A percentile compares a stretch with the other conserved stretches of the same genome.
Evolutionary conservation across 2,329 filamentous ascomycete genomes (phyloP).

Genomic region (Xylaria arbuscula): DNA sequence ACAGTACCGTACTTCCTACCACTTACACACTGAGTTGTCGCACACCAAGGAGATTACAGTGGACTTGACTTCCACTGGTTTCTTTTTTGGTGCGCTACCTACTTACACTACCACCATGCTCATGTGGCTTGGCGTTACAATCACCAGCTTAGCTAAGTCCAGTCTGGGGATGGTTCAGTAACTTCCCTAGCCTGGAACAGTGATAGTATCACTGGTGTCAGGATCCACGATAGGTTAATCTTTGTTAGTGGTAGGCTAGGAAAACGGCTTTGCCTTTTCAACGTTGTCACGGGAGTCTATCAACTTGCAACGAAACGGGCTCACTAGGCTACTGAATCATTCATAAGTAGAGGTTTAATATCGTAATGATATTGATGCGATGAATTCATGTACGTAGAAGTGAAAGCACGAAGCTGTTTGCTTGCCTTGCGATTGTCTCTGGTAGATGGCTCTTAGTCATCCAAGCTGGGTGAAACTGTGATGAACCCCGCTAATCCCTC

Average conservation of each 20-base stretch:
- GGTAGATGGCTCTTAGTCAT: background rate
- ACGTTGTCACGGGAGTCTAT: background rate
- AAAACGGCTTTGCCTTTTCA: background rate
- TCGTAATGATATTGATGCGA: background rate
- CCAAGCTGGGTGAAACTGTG: background rate
- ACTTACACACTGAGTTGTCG: background rate
- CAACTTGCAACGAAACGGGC: background rate
- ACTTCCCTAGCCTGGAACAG: background rate
- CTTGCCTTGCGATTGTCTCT: background rate
- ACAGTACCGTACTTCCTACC: background rate
- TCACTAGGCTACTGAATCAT: background rate
- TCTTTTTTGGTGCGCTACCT: no score
- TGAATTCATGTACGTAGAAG: background rate
- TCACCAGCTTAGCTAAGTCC: background rate
- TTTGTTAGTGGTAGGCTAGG: background rate
- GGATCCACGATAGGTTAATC: background rate
- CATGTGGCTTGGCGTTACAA: slow-evolving; percentile 2
- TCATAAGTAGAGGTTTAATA: background rate
- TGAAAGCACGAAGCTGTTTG: background rate
- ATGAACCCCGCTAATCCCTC: no score
- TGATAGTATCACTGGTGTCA: background rate
- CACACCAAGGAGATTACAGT: slow-evolving; percentile 1
- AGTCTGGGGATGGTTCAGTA: background rate
- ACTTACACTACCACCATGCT: background rate
- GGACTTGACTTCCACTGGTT: slow-evolving; percentile 4